These are phyloP conservation scores for Stephania cephalantha DNA, from an alignment of 164 flowering plant species.

Conservation along the genomic window DNA sequence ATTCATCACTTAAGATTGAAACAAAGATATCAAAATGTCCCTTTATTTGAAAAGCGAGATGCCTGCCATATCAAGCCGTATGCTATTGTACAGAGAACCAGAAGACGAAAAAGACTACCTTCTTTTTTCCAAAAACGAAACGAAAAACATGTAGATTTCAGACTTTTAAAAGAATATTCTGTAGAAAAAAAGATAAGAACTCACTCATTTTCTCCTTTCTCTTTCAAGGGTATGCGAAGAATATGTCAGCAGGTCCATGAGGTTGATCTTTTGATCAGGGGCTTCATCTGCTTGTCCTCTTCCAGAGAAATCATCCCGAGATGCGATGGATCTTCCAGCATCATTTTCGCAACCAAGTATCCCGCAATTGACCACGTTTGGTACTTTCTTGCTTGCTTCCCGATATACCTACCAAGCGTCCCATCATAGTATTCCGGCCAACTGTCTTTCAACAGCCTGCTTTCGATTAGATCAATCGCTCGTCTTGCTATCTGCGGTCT, in stretches of 20 bases:
- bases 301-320: conserved; percentile 32
- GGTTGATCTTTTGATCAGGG: conserved; percentile 26
- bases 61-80: not conserved
- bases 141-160: not conserved
- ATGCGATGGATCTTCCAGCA: conserved; percentile 38
- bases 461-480: conserved; percentile 30
- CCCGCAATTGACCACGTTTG: conserved; percentile 41
- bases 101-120: not conserved
- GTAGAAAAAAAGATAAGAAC: conserved; percentile 2
- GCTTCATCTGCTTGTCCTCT: conserved; percentile 33
- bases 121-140: too few species aligned
- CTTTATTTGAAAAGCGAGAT: conserved; percentile 19
- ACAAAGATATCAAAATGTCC: conserved; percentile 8
- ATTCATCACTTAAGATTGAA: not conserved
- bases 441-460: conserved; percentile 22
- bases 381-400: conserved; percentile 35
- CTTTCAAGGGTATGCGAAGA: not conserved
- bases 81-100: conserved; percentile 8
- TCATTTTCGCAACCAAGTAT: conserved; percentile 33
- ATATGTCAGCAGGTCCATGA: conserved; percentile 27
- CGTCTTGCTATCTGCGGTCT: conserved; percentile 31
- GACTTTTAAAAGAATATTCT: not conserved
- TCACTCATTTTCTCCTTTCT: not conserved
- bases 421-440: conserved; percentile 42
- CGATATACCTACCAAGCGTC: conserved; percentile 28